phyloP scores from a whole-genome alignment of 495 filamentous ascomycete genomes.

The Neurospora sp. region DNA sequence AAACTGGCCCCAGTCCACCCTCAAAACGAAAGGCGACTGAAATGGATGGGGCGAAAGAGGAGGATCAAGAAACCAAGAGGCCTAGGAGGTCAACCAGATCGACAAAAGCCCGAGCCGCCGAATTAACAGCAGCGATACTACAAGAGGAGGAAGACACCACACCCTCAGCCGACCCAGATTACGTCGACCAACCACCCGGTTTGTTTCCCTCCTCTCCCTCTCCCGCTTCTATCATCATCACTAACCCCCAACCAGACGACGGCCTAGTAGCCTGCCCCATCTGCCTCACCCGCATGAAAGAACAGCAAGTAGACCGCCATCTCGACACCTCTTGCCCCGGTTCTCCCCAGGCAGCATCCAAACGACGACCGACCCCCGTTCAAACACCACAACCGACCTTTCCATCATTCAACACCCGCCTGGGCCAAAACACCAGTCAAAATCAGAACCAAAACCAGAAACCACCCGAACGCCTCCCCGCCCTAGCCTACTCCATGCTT shows the following conservation, averaged over 20 bases:
- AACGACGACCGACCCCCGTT: slow-evolving; percentile 4
- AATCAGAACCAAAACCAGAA: background rate
- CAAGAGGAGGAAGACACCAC: slow-evolving; percentile 22
- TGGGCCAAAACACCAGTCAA: background rate
- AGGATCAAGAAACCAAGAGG: slow-evolving; percentile 29
- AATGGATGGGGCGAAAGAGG: slow-evolving; percentile 26
- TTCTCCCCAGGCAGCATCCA: slow-evolving; percentile 21
- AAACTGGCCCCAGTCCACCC: slow-evolving; percentile 3
- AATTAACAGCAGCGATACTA: slow-evolving; percentile 27
- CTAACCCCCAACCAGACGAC: slow-evolving; percentile 42
- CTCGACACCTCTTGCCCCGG: slow-evolving; percentile 53
- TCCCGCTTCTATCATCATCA: background rate
- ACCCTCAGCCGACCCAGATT: slow-evolving; percentile 10
- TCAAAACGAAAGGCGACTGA: slow-evolving; percentile 46
- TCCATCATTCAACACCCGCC: slow-evolving; percentile 5
- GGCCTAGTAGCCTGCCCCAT: slow-evolving; percentile 77
- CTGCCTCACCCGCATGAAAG: slow-evolving; percentile 68
- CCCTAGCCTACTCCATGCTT: slow-evolving; percentile 70
- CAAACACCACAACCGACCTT: slow-evolving; percentile 5
- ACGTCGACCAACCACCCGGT: slow-evolving; percentile 23
- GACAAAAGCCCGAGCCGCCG: slow-evolving; percentile 27
- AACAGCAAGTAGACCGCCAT: slow-evolving; percentile 61
- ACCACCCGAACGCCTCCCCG: slow-evolving; percentile 50
- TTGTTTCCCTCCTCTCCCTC: background rate
- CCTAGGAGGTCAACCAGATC: slow-evolving; percentile 35